Percentiles rank a stretch among this genome's conserved stretches.
Conservation (phyloP, 345 rosid species). For the Rhodamnia argentea region DNA sequence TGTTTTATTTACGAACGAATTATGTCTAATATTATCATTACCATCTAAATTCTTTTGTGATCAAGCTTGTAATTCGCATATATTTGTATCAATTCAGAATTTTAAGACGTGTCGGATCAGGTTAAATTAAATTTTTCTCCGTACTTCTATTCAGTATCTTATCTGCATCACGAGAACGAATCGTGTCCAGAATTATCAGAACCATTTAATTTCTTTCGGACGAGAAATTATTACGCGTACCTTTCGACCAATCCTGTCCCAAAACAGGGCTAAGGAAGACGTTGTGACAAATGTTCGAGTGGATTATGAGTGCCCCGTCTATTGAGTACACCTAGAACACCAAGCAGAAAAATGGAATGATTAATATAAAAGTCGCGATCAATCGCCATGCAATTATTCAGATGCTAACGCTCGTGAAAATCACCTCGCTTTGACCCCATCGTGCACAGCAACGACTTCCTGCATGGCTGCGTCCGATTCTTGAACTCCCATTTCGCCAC, state of each 20-base stretch:
- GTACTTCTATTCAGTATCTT: rapidly evolving
- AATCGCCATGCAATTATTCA: not conserved
- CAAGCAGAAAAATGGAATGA: not conserved
- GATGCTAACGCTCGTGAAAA: not conserved
- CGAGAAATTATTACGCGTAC: not conserved
- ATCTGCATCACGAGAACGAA: not conserved
- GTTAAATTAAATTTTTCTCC: not conserved
- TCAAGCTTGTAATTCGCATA: rapidly evolving
- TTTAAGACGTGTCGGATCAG: too few relatives aligned
- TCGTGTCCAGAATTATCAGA: not conserved
- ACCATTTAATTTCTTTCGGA: rapidly evolving
- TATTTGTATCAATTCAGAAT: not conserved
- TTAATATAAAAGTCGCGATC: not conserved
- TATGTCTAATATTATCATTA: too few relatives aligned
- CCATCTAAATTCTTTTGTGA: too few relatives aligned
- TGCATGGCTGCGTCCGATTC: not conserved
- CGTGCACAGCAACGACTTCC: not conserved
- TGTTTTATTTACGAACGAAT: too few relatives aligned
- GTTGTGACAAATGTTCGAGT: too few relatives aligned
- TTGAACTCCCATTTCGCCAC: not conserved
- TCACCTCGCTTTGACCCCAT: not conserved
- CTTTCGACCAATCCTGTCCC: too few relatives aligned
- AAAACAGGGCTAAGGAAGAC: too few relatives aligned
- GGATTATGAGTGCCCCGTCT: too few relatives aligned
- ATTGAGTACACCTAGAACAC: too few relatives aligned